Conservation (phyloP, 352 stramenopile genomes). For the Globisporangium canariense region DNA sequence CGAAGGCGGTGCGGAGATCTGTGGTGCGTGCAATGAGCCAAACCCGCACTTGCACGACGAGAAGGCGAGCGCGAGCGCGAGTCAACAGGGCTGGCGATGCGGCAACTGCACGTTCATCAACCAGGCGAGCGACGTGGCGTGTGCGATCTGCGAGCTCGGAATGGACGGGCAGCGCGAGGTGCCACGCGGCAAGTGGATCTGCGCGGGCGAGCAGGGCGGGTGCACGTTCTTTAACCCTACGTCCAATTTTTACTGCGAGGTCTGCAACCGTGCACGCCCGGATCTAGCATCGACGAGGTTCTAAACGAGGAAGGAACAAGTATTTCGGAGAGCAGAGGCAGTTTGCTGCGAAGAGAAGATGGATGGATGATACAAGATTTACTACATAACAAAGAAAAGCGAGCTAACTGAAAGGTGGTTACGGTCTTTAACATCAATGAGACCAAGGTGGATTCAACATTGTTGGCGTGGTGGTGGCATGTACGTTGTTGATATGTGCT, state of each 20-base stretch:
- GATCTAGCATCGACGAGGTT: conserved; percentile 74
- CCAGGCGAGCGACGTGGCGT: conserved; percentile 60
- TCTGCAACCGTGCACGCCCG: conserved; percentile 81
- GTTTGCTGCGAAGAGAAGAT: neutral
- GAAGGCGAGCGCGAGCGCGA: conserved; percentile 10
- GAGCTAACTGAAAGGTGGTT: too few species aligned
- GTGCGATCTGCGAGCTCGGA: conserved; percentile 82
- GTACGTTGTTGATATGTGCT: too few species aligned
- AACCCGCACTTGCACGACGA: conserved; percentile 43
- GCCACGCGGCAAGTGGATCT: conserved; percentile 83
- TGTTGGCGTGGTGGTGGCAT: too few species aligned
- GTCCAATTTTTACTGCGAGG: conserved; percentile 85
- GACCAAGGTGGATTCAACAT: neutral
- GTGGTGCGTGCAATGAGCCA: conserved; percentile 60
- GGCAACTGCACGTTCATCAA: conserved; percentile 88
- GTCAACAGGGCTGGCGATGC: conserved; percentile 71
- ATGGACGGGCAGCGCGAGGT: conserved; percentile 74
- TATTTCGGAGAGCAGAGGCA: too few species aligned
- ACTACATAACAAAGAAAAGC: too few species aligned
- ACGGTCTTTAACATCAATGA: too few species aligned
- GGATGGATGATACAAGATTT: neutral
- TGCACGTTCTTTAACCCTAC: conserved; percentile 88
- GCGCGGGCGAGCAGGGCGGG: conserved; percentile 74
- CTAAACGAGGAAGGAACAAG: conserved; percentile 22
- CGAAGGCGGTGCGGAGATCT: conserved; percentile 32